Conservation (phyloP, 1,139 yeast genomes). For the Blastobotrys arbuscula region DNA sequence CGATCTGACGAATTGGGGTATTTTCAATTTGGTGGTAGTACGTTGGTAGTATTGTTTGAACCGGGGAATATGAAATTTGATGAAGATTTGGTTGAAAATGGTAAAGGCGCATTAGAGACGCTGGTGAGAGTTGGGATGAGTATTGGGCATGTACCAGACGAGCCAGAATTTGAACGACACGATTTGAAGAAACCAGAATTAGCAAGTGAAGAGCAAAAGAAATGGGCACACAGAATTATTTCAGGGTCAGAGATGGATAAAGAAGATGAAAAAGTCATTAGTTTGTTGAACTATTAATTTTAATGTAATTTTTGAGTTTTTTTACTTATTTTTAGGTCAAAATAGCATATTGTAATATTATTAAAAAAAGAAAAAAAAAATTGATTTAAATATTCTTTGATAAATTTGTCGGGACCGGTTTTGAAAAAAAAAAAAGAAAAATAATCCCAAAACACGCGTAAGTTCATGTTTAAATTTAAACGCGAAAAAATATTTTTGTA, state of each 20-base stretch:
- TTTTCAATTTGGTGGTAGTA: constrained; percentile 94
- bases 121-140: constrained; percentile 87
- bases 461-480: too few species aligned
- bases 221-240: constrained; percentile 18
- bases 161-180: constrained; percentile 45
- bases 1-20: constrained; percentile 88
- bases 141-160: constrained; percentile 64
- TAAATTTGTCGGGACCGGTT: neutral
- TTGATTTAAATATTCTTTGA: neutral
- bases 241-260: constrained; percentile 14
- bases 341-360: neutral
- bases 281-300: constrained; percentile 2
- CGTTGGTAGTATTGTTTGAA: constrained; percentile 59
- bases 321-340: neutral
- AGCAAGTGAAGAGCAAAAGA: constrained; percentile 18
- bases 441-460: neutral
- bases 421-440: too few species aligned
- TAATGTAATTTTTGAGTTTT: neutral
- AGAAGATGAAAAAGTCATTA: constrained; percentile 5
- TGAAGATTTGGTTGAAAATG: constrained; percentile 64
- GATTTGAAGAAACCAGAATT: constrained; percentile 18
- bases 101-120: constrained; percentile 69
- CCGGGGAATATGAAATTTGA: constrained; percentile 51
- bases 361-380: neutral
- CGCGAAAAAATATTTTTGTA: neutral